Evolutionary conservation across 2,329 filamentous ascomycete genomes (phyloP).

Genomic region (Colletotrichum camelliae): DNA sequence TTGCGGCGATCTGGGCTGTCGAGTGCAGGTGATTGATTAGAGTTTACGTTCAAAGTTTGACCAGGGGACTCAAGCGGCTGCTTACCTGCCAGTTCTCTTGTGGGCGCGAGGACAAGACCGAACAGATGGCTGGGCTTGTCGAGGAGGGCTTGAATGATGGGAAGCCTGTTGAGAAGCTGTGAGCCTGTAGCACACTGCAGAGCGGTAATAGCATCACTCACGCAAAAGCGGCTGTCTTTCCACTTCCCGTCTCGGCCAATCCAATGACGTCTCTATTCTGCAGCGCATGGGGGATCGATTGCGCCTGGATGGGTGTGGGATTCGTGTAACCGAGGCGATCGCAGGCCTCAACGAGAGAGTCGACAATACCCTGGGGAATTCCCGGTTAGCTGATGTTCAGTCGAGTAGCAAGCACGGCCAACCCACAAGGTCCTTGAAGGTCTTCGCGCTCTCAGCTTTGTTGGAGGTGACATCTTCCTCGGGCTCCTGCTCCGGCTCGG

Average conservation of each 20-base stretch:
- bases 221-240: constrained; percentile 92
- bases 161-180: constrained; percentile 51
- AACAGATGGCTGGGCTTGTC: constrained; percentile 87
- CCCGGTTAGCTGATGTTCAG: constrained; percentile 17
- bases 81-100: constrained; percentile 77
- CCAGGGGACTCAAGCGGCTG: not conserved
- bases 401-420: not conserved
- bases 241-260: constrained; percentile 76
- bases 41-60: not conserved
- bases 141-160: constrained; percentile 89
- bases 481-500: constrained; percentile 12
- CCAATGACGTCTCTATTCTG: constrained; percentile 88
- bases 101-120: constrained; percentile 89
- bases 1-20: constrained; percentile 82
- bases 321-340: constrained; percentile 79
- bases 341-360: constrained; percentile 89
- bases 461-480: constrained; percentile 29
- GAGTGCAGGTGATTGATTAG: not conserved
- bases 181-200: not conserved
- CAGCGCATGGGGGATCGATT: constrained; percentile 83
- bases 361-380: constrained; percentile 72
- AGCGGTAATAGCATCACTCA: not conserved
- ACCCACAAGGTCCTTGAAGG: constrained; percentile 68
- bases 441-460: constrained; percentile 47
- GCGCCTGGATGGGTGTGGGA: constrained; percentile 87